These are phyloP conservation scores for Linderniella brevidens DNA, from an alignment of 257 asterid genomes.

Conservation along the genomic window DNA sequence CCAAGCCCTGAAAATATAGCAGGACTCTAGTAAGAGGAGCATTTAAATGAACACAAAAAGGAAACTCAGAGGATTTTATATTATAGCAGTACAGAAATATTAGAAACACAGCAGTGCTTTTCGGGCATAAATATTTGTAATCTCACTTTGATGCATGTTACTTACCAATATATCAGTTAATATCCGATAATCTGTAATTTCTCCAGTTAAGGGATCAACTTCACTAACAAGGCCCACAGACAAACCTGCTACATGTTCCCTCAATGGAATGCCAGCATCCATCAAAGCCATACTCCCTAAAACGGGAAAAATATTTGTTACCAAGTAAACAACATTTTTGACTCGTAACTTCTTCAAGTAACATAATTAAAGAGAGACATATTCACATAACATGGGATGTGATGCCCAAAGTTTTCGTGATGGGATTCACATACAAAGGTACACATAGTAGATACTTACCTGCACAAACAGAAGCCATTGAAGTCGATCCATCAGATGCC, in stretches of 20 bases:
- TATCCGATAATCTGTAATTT: conserved; percentile 67
- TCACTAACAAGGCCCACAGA: conserved; percentile 89
- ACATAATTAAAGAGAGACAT: too few relatives aligned
- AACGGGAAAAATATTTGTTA: conserved; percentile 11
- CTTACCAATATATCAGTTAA: conserved; percentile 84
- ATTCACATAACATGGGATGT: conserved; percentile 4
- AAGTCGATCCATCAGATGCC: conserved; percentile 99
- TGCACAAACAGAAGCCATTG: conserved; percentile 99
- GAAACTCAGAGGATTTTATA: too few relatives aligned
- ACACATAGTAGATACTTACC: conserved; percentile 24
- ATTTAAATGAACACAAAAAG: neutral
- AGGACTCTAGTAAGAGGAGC: conserved; percentile 1
- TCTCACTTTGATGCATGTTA: conserved; percentile 4
- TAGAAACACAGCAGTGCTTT: too few relatives aligned
- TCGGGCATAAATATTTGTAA: too few relatives aligned
- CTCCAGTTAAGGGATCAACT: conserved; percentile 66
- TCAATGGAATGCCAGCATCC: conserved; percentile 93
- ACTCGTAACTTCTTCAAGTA: neutral
- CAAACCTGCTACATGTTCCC: conserved; percentile 82
- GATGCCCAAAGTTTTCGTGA: conserved; percentile 1
- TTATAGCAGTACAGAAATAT: too few relatives aligned
- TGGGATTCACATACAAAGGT: conserved; percentile 2
- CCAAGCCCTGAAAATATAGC: conserved; percentile 56
- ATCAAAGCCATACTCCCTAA: conserved; percentile 98
- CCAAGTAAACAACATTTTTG: too few relatives aligned